phyloP scores from a whole-genome alignment of 805 yeast genomes.

The Yarrowia bubula region DNA sequence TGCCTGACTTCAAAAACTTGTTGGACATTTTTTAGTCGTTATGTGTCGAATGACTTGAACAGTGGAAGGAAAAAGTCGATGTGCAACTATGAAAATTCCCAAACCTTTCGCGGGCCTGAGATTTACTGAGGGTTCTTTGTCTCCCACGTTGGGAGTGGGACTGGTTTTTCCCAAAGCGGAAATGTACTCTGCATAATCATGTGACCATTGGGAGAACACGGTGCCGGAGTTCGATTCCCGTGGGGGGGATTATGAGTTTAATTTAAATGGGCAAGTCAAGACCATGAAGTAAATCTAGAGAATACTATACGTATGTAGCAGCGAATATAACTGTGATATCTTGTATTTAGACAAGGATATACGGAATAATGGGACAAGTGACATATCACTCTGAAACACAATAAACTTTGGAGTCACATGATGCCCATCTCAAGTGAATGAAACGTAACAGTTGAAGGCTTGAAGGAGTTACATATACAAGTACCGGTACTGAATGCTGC shows the following conservation, averaged over 20 bases:
- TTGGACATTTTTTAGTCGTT: slow-evolving; percentile 25
- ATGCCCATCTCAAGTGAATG: no score
- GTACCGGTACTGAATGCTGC: no score
- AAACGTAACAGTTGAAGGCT: no score
- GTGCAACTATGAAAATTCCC: slow-evolving; percentile 23
- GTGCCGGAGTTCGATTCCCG: background rate
- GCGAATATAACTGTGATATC: no score
- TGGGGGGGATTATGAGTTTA: background rate
- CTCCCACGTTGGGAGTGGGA: slow-evolving; percentile 21
- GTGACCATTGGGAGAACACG: background rate
- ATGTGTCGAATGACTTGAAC: slow-evolving; percentile 26
- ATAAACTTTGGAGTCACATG: no score
- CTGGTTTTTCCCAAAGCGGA: slow-evolving; percentile 17
- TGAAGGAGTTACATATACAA: no score
- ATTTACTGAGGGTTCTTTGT: slow-evolving; percentile 9
- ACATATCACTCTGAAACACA: no score
- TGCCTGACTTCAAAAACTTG: slow-evolving; percentile 99
- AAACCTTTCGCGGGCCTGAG: slow-evolving; percentile 26
- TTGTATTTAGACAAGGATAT: no score
- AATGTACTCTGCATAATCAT: background rate
- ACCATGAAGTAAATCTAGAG: no score
- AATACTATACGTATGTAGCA: no score
- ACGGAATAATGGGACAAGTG: no score
- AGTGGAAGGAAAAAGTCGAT: slow-evolving; percentile 23
- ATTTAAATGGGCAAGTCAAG: no score